These are phyloP conservation scores for Clitopilus passeckerianus DNA, from an alignment of 768 basidiomycete species.

Conservation along the genomic window DNA sequence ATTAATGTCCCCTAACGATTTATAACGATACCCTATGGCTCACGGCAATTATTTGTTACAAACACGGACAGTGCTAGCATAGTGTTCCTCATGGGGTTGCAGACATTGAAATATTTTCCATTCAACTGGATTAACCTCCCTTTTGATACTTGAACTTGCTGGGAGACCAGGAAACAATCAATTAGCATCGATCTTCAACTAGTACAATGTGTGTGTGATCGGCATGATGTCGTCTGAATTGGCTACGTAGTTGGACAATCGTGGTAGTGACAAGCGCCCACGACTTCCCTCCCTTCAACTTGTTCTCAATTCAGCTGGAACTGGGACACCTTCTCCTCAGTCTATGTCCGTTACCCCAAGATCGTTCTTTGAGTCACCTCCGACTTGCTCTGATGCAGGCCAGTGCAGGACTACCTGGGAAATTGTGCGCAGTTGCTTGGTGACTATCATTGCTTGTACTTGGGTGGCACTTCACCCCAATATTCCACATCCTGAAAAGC, in stretches of 20 bases:
- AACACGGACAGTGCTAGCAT: background rate
- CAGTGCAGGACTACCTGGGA: slow-evolving; percentile 8
- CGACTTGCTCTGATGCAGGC: background rate
- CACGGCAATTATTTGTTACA: background rate
- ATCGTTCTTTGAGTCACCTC: background rate
- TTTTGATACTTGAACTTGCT: background rate
- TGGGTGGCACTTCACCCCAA: slow-evolving; percentile 22
- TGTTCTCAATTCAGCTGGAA: no score
- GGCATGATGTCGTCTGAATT: no score
- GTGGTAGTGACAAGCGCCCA: no score
- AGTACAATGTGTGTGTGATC: no score
- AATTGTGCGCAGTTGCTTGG: slow-evolving; percentile 19
- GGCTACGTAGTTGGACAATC: no score
- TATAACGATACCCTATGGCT: slow-evolving; percentile 7
- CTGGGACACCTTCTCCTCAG: no score
- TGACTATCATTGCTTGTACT: slow-evolving; percentile 17
- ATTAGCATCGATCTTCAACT: no score
- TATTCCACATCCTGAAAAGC: slow-evolving; percentile 7
- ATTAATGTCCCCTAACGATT: background rate
- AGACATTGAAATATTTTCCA: background rate
- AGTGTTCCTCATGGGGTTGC: background rate
- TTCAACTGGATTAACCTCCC: background rate
- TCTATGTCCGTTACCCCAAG: background rate
- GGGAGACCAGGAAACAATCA: no score
- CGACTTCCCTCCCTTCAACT: no score